A percentile compares a stretch with the other conserved stretches of the same genome.
These are phyloP conservation scores for Kondoa malvinella DNA, from an alignment of 768 basidiomycete genomes.

Conservation along the genomic window DNA sequence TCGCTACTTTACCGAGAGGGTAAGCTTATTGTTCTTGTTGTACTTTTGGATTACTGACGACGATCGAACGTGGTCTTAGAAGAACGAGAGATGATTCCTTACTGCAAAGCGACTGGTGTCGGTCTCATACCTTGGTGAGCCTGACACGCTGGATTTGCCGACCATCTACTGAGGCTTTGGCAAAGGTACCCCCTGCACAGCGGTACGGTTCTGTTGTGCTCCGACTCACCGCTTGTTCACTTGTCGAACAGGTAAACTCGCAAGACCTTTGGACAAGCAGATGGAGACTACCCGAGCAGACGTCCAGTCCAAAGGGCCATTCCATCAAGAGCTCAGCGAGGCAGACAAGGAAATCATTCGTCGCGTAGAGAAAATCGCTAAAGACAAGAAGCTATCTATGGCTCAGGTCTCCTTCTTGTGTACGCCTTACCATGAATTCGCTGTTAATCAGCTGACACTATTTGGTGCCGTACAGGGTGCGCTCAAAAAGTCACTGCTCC, in stretches of 20 bases:
- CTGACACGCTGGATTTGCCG: slow-evolving; percentile 25
- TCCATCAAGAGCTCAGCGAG: slow-evolving; percentile 12
- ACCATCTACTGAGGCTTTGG: background rate
- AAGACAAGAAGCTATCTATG: slow-evolving; percentile 30
- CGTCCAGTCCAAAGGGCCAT: background rate
- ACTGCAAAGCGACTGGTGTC: slow-evolving; percentile 31
- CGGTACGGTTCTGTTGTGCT: background rate
- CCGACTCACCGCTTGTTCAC: background rate
- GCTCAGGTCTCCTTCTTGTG: slow-evolving; percentile 29
- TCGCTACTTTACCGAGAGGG: slow-evolving; percentile 22
- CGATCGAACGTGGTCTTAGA: too few relatives aligned
- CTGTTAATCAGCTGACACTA: too few relatives aligned
- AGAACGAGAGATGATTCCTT: slow-evolving; percentile 25
- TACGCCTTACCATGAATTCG: too few relatives aligned
- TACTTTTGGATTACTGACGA: too few relatives aligned
- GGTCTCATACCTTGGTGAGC: slow-evolving; percentile 49
- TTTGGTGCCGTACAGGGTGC: too few relatives aligned
- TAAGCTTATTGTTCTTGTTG: too few relatives aligned
- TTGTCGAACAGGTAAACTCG: background rate
- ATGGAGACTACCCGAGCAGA: slow-evolving; percentile 3
- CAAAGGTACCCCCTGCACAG: background rate
- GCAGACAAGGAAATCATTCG: slow-evolving; percentile 27
- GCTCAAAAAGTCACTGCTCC: background rate
- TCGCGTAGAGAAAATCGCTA: slow-evolving; percentile 28
- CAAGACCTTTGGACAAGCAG: background rate